phyloP scores from a whole-genome alignment of 345 rosid genomes.

The Ricinus communis region DNA sequence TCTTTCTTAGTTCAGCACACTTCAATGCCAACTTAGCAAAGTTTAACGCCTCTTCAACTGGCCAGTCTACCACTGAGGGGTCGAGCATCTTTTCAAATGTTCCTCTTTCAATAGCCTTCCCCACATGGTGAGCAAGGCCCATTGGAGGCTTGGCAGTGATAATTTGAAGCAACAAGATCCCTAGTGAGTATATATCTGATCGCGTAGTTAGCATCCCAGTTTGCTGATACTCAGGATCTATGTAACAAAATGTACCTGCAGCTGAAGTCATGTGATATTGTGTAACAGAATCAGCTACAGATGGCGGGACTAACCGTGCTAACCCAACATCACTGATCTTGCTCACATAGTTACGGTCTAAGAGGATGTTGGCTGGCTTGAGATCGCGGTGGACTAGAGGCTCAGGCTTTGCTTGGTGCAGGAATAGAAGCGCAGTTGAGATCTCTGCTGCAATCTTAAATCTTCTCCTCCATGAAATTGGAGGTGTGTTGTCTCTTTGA shows the following conservation, averaged over 20 bases:
- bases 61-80: slow-evolving; percentile 64
- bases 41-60: slow-evolving; percentile 58
- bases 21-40: slow-evolving; percentile 61
- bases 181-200: slow-evolving; percentile 80
- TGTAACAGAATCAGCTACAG: slow-evolving; percentile 73
- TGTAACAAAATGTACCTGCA: slow-evolving; percentile 91
- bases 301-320: slow-evolving; percentile 83
- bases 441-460: slow-evolving; percentile 79
- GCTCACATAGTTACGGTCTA: too few relatives aligned
- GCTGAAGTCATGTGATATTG: slow-evolving; percentile 90
- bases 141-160: slow-evolving; percentile 80
- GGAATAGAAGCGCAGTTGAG: slow-evolving; percentile 77
- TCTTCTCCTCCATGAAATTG: slow-evolving; percentile 70
- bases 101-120: slow-evolving; percentile 63
- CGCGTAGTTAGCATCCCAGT: slow-evolving; percentile 78
- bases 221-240: slow-evolving; percentile 91
- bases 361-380: too few relatives aligned
- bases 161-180: slow-evolving; percentile 79
- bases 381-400: slow-evolving; percentile 92
- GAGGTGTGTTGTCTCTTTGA: slow-evolving; percentile 58
- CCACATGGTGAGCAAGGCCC: slow-evolving; percentile 82
- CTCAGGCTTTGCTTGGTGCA: slow-evolving; percentile 94
- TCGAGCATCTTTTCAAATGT: slow-evolving; percentile 64
- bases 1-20: slow-evolving; percentile 79
- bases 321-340: too few relatives aligned